Evolutionary conservation across 1,284 basidiomycete genomes (phyloP), one percentile per base, ranked within the genome.

Genomic region (Trametes hirsuta): DNA sequence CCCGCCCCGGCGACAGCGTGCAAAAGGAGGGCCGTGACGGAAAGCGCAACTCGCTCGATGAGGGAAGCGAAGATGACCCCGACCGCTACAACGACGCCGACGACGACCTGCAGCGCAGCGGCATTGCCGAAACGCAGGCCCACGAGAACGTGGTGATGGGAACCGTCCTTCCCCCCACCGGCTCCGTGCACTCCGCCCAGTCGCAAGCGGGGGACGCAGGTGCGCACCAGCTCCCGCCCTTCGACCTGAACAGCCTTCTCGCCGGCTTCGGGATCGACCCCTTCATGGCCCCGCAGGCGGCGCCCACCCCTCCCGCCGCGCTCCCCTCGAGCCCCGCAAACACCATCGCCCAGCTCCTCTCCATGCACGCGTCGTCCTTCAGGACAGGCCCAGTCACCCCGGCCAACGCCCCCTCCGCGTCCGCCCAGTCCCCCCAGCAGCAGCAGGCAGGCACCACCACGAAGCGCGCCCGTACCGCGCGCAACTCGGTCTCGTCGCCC

Each of bases 331-430:
- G 71, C 45, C 70, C 76, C 30, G 71, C 81, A 0, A 84, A 84
- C 3, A 86, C 88, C 18, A 79, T 90, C 35, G 84, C 85, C 0
- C 86, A 89, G 70, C 78, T 90, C 4, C 79, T 90, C 36, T 83
- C 87, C 0, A 75, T 87, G 53, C 84, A 87, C 61, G 76, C 80
- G 4, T 66, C 76, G 6, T 70, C 78, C 22, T 63, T 66, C 63
- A 61, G 66, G 24, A 53, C 67, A 8, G 58, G 58, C 55, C 10
- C 11, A 39, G 30, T 14, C 54, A 18, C 24, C 53, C 6, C 59
- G 64, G 50, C 46, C 68, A 8, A 59, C 72, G 35, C 56, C 71
- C 10, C 10, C 65, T 11, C 30, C 21, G 0, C 54, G 9, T n/a
- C 69, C 21, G 47, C 60, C 10, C 53, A 49, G 41, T 55, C 57